Conservation (phyloP, 1,284 basidiomycete genomes). For the Cystobasidium pallidum region DNA sequence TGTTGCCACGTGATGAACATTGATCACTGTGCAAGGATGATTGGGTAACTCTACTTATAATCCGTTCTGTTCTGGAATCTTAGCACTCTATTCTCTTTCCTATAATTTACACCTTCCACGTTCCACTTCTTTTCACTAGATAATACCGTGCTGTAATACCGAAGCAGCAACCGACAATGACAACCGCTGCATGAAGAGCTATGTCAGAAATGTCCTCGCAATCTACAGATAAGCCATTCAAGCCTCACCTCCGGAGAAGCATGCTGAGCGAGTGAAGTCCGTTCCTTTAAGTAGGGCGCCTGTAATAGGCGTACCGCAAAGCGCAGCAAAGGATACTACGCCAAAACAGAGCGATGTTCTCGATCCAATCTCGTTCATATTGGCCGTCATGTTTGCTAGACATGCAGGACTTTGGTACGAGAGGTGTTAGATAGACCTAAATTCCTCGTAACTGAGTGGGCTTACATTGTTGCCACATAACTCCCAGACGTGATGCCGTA, state of each 20-base stretch:
- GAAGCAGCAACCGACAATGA: not conserved
- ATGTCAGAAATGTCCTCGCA: too few species aligned
- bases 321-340: conserved; percentile 32
- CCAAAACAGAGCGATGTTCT: conserved; percentile 30
- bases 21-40: too few species aligned
- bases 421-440: not conserved
- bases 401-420: conserved; percentile 21
- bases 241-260: conserved; percentile 37
- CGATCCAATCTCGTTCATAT: conserved; percentile 41
- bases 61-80: not conserved
- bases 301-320: conserved; percentile 35
- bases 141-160: conserved; percentile 15
- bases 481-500: conserved; percentile 33
- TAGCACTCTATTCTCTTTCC: too few species aligned
- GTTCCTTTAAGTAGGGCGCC: conserved; percentile 19
- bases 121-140: conserved; percentile 14
- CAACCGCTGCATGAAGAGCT: not conserved
- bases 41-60: too few species aligned
- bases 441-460: not conserved
- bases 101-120: conserved; percentile 31
- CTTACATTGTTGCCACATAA: conserved; percentile 27
- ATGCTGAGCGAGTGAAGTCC: conserved; percentile 24
- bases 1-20: too few species aligned
- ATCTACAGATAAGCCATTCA: not conserved
- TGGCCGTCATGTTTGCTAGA: conserved; percentile 30